Evolutionary conservation across 192 early-diverging fungal species (phyloP).

Genomic region (Rhizophagus sp.): DNA sequence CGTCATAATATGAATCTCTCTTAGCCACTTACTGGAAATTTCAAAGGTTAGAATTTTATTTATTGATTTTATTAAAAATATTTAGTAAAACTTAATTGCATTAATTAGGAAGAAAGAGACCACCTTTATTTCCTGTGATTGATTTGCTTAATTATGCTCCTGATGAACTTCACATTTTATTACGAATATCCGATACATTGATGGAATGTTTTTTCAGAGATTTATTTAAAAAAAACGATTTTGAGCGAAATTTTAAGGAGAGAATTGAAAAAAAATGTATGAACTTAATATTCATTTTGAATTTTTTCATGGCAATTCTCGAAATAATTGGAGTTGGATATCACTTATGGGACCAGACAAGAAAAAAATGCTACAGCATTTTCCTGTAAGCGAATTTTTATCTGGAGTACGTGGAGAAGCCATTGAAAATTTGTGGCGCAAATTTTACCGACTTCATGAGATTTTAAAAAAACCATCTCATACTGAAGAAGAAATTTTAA

Average conservation of each 20-base stretch:
- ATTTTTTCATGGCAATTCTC: too few relatives aligned
- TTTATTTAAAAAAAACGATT: background rate
- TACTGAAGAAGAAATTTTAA: too few relatives aligned
- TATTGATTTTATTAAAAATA: background rate
- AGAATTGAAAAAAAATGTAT: background rate
- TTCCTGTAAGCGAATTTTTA: conserved; percentile 17
- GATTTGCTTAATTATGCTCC: conserved; percentile 3
- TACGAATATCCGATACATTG: background rate
- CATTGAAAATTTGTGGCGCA: background rate
- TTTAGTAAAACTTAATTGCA: background rate
- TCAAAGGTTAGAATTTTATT: background rate
- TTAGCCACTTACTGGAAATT: background rate
- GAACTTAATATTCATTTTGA: background rate
- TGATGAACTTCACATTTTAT: conserved; percentile 9
- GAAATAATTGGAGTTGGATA: background rate
- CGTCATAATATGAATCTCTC: background rate
- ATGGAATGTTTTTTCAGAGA: background rate
- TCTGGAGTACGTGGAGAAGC: background rate
- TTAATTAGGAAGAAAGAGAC: background rate
- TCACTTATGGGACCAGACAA: background rate
- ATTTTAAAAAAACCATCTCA: background rate
- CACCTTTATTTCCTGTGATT: background rate
- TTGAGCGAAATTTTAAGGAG: background rate
- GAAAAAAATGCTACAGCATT: background rate
- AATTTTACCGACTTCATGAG: background rate